phyloP scores from a whole-genome alignment of 1,139 yeast genomes.

The Diutina ranongensis region DNA sequence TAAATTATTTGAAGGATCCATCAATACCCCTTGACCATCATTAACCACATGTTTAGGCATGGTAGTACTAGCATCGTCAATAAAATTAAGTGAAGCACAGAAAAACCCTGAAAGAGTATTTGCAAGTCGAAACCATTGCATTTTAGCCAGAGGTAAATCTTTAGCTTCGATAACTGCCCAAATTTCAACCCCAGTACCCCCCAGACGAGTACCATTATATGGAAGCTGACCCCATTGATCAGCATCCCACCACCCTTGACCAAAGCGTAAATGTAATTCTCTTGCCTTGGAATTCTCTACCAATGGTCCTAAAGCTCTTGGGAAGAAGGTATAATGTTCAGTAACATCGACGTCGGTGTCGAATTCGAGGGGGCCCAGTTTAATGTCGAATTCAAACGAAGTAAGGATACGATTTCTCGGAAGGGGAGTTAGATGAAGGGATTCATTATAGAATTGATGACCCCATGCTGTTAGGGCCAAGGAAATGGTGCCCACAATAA shows the following conservation, averaged over 20 bases:
- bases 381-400: conserved; percentile 54
- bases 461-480: not conserved
- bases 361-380: conserved; percentile 34
- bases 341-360: conserved; percentile 16
- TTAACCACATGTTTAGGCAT: conserved; percentile 35
- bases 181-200: conserved; percentile 94
- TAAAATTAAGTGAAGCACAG: conserved; percentile 88
- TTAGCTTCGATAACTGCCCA: conserved; percentile 78
- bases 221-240: conserved; percentile 84
- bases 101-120: conserved; percentile 81
- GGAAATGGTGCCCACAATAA: not conserved
- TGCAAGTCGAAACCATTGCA: conserved; percentile 60
- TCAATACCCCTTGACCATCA: conserved; percentile 9
- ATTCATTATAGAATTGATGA: conserved; percentile 36
- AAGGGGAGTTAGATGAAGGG: conserved; percentile 51
- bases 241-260: conserved; percentile 95
- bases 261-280: conserved; percentile 73
- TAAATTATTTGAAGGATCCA: conserved; percentile 33
- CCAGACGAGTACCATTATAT: conserved; percentile 54
- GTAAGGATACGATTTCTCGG: conserved; percentile 59
- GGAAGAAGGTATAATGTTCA: conserved; percentile 40
- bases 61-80: conserved; percentile 71
- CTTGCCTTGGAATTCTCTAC: conserved; percentile 55
- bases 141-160: conserved; percentile 40
- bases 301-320: conserved; percentile 72